Percentiles rank a stretch among this genome's conserved stretches.
Evolutionary conservation across 2,329 filamentous ascomycete genomes (phyloP).

Genomic region (Neobulgaria alba): DNA sequence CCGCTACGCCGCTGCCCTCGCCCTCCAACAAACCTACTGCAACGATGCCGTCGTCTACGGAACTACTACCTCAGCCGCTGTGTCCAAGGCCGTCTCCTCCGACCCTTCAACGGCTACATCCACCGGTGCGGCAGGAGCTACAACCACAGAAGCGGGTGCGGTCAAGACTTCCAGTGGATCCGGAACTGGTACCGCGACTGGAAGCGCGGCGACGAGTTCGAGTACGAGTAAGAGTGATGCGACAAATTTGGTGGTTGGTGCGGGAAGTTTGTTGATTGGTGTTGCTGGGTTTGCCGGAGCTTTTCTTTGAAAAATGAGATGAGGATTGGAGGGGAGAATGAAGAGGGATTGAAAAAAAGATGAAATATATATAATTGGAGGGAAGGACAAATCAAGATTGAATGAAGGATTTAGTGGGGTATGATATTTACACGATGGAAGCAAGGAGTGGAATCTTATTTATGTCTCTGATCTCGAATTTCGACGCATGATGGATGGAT

Average conservation of each 20-base stretch:
- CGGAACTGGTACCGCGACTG: slow-evolving; percentile 6
- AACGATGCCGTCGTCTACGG: slow-evolving; percentile 18
- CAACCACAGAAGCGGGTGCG: slow-evolving; percentile 3
- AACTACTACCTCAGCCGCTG: slow-evolving; percentile 10
- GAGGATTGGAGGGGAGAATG: background rate
- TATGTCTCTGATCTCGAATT: no score
- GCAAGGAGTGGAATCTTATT: no score
- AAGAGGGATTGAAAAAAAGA: no score
- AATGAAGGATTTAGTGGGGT: no score
- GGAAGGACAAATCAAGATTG: no score
- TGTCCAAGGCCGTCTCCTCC: slow-evolving; percentile 14
- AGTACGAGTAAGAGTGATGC: slow-evolving; percentile 14
- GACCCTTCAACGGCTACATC: slow-evolving; percentile 1
- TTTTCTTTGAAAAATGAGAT: slow-evolving; percentile 13
- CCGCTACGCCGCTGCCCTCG: slow-evolving; percentile 15
- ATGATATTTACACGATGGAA: no score
- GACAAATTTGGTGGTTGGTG: slow-evolving; percentile 11
- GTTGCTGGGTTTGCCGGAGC: slow-evolving; percentile 18
- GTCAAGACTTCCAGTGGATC: slow-evolving; percentile 1
- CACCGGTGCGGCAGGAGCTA: background rate
- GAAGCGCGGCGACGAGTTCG: slow-evolving; percentile 4
- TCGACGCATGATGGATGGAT: no score
- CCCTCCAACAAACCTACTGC: slow-evolving; percentile 21
- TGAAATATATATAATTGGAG: no score
- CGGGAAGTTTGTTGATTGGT: slow-evolving; percentile 13